Evolutionary conservation across 164 flowering plant species (phyloP).

Genomic region (Tetracentron sinense): DNA sequence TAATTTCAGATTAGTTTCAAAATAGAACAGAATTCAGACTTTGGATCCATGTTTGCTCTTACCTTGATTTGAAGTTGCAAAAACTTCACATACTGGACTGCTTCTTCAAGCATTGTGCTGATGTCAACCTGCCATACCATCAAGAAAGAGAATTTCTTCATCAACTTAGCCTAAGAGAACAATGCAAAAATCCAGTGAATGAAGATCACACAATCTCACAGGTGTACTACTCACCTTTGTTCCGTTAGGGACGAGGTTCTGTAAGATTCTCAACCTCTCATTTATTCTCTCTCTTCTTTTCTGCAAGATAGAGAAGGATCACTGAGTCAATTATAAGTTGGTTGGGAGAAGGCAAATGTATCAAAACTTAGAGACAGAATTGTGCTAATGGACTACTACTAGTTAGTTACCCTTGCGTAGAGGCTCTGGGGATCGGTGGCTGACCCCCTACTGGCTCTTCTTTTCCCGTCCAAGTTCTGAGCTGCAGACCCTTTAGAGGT

Average conservation of each 20-base stretch:
- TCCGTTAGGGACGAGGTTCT: constrained; percentile 90
- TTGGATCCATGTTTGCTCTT: constrained; percentile 9
- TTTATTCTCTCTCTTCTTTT: constrained; percentile 86
- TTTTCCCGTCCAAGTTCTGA: constrained; percentile 40
- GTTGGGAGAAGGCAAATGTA: not conserved
- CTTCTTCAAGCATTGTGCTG: constrained; percentile 99
- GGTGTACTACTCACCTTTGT: constrained; percentile 55
- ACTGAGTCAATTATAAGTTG: not conserved
- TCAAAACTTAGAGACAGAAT: not conserved
- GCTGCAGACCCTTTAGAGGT: constrained; percentile 18
- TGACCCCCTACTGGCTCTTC: constrained; percentile 67
- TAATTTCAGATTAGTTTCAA: too few species aligned
- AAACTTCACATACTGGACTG: constrained; percentile 91
- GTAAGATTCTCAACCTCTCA: constrained; percentile 71
- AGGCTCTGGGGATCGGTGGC: constrained; percentile 97
- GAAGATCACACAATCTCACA: not conserved
- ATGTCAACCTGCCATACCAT: constrained; percentile 66
- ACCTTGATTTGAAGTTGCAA: constrained; percentile 98
- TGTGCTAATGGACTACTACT: not conserved
- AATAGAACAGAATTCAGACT: too few species aligned
- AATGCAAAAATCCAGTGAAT: not conserved
- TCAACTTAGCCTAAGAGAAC: not conserved
- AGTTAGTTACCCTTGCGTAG: constrained; percentile 74
- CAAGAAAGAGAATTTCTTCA: not conserved
- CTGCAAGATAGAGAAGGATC: constrained; percentile 37